Evolutionary conservation across 2,329 filamentous ascomycete species (phyloP).

Genomic region (Cladosporium sp.): DNA sequence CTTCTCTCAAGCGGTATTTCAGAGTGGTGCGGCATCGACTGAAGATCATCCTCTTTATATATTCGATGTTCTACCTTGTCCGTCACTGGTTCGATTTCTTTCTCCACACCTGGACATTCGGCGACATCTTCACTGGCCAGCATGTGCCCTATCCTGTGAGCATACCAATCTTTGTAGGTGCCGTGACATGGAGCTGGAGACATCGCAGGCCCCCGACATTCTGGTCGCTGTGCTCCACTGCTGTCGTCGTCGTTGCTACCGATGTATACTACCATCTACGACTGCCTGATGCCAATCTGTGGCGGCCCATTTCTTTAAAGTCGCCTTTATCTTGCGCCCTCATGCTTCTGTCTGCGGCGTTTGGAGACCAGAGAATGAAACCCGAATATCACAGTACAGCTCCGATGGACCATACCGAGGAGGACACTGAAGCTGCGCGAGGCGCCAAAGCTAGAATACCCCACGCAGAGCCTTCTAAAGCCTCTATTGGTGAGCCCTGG

Average conservation of each 20-base stretch:
- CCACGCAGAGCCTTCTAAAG: neutral
- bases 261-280: neutral
- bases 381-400: neutral
- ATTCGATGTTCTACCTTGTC: neutral
- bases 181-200: neutral
- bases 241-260: neutral
- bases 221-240: neutral
- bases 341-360: neutral
- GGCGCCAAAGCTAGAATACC: neutral
- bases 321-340: neutral
- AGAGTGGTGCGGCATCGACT: neutral
- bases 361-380: neutral
- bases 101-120: neutral
- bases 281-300: neutral
- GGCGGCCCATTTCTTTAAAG: neutral
- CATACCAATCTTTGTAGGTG: neutral
- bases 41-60: neutral
- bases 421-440: neutral
- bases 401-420: neutral
- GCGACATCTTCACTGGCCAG: neutral
- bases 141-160: neutral
- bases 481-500: neutral
- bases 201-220: neutral
- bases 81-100: constrained; percentile 1
- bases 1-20: neutral